Conservation (phyloP, 306 rosid species). For the Begonia masoniana region DNA sequence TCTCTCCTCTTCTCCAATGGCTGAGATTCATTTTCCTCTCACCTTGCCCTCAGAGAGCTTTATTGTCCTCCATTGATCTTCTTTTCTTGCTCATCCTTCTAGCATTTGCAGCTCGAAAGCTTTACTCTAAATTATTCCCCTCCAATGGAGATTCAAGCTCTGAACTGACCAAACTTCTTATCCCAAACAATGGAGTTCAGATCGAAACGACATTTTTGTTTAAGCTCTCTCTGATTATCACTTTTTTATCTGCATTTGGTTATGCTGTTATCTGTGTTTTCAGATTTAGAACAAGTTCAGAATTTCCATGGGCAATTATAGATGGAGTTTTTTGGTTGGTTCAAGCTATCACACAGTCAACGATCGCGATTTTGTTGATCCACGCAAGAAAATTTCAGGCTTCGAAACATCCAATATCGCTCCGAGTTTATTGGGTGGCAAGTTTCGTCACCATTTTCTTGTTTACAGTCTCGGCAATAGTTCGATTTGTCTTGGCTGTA, state of each 20-base stretch:
- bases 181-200: constrained; percentile 13
- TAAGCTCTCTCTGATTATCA: constrained; percentile 38
- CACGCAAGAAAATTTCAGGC: constrained; percentile 57
- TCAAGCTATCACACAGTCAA: constrained; percentile 50
- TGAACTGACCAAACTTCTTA: constrained; percentile 43
- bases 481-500: constrained; percentile 33
- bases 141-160: constrained; percentile 17
- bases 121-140: constrained; percentile 27
- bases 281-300: constrained; percentile 18
- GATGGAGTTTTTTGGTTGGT: constrained; percentile 63
- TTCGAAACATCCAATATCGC: constrained; percentile 45
- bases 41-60: constrained; percentile 83
- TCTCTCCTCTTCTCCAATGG: constrained; percentile 35
- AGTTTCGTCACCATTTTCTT: constrained; percentile 30
- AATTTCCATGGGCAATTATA: constrained; percentile 32
- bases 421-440: constrained; percentile 58
- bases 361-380: constrained; percentile 34
- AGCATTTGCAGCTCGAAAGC: constrained; percentile 35
- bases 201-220: constrained; percentile 38
- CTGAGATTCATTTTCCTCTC: constrained; percentile 59
- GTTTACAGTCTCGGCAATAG: constrained; percentile 48
- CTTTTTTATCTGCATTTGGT: constrained; percentile 26
- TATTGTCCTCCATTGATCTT: constrained; percentile 34
- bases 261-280: constrained; percentile 34
- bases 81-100: constrained; percentile 38